Conservation (phyloP, 2,329 filamentous ascomycete genomes). For the Colletotrichum sp. region DNA sequence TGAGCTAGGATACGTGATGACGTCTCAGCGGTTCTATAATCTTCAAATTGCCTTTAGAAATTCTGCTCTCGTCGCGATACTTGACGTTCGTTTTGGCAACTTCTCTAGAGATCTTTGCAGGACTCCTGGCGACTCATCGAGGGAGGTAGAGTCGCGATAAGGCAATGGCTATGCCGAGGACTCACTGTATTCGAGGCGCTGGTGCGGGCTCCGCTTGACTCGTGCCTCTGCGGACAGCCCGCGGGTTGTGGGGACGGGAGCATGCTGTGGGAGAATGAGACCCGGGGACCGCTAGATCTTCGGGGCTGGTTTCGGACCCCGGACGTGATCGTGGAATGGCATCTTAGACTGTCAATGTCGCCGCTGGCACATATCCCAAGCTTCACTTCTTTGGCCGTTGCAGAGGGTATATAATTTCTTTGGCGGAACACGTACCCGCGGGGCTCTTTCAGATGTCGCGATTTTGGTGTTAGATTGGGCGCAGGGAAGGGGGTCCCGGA, state of each 20-base stretch:
- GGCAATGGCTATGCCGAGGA: background rate
- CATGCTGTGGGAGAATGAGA: background rate
- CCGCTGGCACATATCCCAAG: background rate
- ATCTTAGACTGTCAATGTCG: background rate
- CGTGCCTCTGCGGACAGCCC: background rate
- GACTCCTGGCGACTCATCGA: background rate
- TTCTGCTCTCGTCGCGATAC: background rate
- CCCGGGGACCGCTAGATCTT: background rate
- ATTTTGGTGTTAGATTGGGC: background rate
- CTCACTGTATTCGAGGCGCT: background rate
- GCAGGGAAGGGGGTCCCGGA: background rate
- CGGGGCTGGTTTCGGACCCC: background rate
- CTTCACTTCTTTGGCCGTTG: background rate
- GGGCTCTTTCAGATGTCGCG: background rate
- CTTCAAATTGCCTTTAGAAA: too few relatives aligned
- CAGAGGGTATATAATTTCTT: too few relatives aligned
- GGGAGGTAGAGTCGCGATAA: fast-evolving
- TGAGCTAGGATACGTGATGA: background rate
- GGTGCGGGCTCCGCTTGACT: background rate
- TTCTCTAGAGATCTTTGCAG: fast-evolving
- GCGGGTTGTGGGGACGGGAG: background rate
- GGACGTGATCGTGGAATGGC: background rate
- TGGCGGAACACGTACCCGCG: background rate
- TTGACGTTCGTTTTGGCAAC: background rate
- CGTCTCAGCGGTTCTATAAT: fast-evolving